These are phyloP conservation scores for Phytophthora aleatoria DNA, from an alignment of 352 stramenopile genomes.

Conservation along the genomic window DNA sequence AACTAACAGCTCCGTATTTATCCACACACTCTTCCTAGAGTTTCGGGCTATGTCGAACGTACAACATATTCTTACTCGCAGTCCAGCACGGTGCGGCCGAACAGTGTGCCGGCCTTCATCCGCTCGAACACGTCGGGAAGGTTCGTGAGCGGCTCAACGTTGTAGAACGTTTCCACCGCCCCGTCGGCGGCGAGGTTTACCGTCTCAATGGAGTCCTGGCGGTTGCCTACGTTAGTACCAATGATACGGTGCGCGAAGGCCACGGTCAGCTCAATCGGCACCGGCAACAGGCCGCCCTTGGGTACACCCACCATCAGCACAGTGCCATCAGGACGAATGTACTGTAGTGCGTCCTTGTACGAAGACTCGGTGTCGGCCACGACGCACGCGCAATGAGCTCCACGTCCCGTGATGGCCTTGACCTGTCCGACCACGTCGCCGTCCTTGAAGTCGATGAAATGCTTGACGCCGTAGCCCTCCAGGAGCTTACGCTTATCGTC, in stretches of 20 bases:
- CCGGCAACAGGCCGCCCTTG: conserved; percentile 39
- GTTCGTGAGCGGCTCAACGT: conserved; percentile 41
- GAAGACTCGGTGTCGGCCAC: conserved; percentile 64
- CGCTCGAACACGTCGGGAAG: conserved; percentile 50
- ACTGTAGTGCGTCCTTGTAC: conserved; percentile 53
- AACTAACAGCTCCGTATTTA: background rate
- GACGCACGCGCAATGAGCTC: conserved; percentile 70
- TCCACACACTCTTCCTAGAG: background rate
- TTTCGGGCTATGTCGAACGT: no score
- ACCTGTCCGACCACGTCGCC: conserved; percentile 49
- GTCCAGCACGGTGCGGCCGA: conserved; percentile 51
- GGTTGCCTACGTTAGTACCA: conserved; percentile 57
- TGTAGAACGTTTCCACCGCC: conserved; percentile 49
- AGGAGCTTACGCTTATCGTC: conserved; percentile 65
- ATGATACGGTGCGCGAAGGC: conserved; percentile 50
- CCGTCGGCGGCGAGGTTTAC: conserved; percentile 53
- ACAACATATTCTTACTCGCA: conserved; percentile 35
- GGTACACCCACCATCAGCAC: conserved; percentile 74
- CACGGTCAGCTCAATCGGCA: conserved; percentile 39
- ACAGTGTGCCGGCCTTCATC: conserved; percentile 43
- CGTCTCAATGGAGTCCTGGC: conserved; percentile 57
- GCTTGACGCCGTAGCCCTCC: conserved; percentile 57
- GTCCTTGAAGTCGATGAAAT: conserved; percentile 76
- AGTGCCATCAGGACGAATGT: conserved; percentile 69
- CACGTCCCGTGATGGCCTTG: conserved; percentile 39